These are phyloP conservation scores for Platanus orientalis DNA, from an alignment of 164 flowering plant genomes.

Conservation along the genomic window DNA sequence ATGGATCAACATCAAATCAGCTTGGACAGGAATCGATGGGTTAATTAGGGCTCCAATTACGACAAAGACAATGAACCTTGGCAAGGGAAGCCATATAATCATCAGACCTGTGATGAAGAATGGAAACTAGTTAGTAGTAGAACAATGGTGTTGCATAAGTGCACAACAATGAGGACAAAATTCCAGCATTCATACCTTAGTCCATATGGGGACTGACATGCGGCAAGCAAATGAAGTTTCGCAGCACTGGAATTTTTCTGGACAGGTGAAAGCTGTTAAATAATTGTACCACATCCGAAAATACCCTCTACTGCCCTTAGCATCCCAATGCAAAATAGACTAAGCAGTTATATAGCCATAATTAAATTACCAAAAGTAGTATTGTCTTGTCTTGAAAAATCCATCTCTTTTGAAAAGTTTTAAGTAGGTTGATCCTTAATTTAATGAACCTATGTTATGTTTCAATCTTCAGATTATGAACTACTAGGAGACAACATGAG, in stretches of 20 bases:
- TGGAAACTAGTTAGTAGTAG: neutral
- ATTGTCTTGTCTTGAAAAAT: neutral
- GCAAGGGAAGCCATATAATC: constrained; percentile 92
- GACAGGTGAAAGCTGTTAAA: constrained; percentile 12
- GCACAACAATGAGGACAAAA: neutral
- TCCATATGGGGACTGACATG: constrained; percentile 69
- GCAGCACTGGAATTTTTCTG: constrained; percentile 60
- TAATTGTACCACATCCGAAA: neutral
- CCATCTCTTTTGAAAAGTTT: neutral
- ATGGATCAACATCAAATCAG: neutral
- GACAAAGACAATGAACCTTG: constrained; percentile 69
- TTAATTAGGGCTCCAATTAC: constrained; percentile 52
- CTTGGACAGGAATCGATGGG: neutral
- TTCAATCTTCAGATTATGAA: neutral
- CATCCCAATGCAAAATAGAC: neutral
- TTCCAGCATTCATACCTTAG: constrained; percentile 33
- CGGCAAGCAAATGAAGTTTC: constrained; percentile 50
- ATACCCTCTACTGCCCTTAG: neutral
- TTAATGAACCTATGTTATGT: neutral
- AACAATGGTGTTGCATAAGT: neutral
- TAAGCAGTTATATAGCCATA: neutral
- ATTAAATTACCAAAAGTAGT: neutral
- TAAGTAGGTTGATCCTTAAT: neutral
- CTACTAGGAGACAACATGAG: no score
- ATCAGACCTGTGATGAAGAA: constrained; percentile 50